phyloP scores from a whole-genome alignment of 2,329 filamentous ascomycete species.

The Hirsutella minnesotensis region DNA sequence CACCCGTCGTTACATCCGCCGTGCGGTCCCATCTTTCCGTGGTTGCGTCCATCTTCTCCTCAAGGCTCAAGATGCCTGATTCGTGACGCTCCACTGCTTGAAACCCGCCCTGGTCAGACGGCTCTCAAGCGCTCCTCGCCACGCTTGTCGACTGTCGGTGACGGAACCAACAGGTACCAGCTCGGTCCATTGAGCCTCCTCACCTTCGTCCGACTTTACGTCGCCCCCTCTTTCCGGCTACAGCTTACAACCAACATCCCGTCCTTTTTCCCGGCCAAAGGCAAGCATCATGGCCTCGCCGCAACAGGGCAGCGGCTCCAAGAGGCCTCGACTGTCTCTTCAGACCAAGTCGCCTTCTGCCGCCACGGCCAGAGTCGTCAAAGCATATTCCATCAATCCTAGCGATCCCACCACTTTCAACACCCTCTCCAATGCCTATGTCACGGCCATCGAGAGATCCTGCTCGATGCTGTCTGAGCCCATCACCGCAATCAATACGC shows the following conservation, averaged over 20 bases:
- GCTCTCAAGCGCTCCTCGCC: too few relatives aligned
- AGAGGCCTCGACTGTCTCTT: constrained; percentile 44
- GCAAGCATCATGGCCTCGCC: constrained; percentile 11
- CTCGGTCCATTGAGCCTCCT: too few relatives aligned
- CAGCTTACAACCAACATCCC: background rate
- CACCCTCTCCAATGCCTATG: constrained; percentile 54
- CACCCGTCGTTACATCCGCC: background rate
- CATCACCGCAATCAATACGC: constrained; percentile 36
- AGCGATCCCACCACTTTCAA: constrained; percentile 53
- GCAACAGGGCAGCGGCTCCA: constrained; percentile 14
- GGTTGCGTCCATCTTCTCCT: background rate
- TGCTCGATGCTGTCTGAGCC: constrained; percentile 35
- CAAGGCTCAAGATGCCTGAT: background rate
- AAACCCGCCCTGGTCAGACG: too few relatives aligned
- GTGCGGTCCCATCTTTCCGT: too few relatives aligned
- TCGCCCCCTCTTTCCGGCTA: background rate
- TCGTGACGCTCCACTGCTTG: background rate
- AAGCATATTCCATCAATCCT: constrained; percentile 31
- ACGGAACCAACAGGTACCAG: too few relatives aligned
- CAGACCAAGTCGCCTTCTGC: constrained; percentile 36
- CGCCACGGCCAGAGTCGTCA: constrained; percentile 21
- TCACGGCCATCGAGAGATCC: constrained; percentile 48
- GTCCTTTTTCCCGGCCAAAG: background rate
- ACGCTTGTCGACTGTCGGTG: too few relatives aligned
- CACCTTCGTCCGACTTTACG: background rate